Evolutionary conservation across 768 basidiomycete genomes (phyloP), one percentile per base, ranked within the genome.

Genomic region (Suillus subluteus): DNA sequence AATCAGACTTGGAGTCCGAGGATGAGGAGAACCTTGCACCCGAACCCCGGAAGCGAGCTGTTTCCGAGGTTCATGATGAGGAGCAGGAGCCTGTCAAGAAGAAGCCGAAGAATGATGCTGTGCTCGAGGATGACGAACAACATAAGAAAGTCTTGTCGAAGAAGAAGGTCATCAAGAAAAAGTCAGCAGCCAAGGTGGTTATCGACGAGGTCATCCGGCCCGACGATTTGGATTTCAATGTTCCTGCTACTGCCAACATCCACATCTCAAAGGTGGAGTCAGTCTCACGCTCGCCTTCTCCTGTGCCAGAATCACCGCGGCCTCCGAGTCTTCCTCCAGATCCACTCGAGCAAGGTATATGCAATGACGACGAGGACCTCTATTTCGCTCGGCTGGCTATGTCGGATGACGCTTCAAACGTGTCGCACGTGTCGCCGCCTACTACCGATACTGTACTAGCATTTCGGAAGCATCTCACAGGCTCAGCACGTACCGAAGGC

Each of bases 401-500:
- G 58, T 75, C 73, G 5, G 61, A 62, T 6, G 72, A 74, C 30
- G 72, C 77, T 18, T 69, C 67, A 5, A 73, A 73, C n/a, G 67
- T 72, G 26, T 62, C 70, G 68, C 66, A 72, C 67, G 44, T 70
- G 65, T 67, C 72, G 23, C 79, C 77, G 18, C 73, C 78, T 56
- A 77, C 79, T 7, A 74, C 81, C 12, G 83, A 84, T 50, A 72
- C 80, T 2, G 82, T 84, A 7, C 78, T 80, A 8, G 80, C 86
- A n/a, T 87, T 88, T 78, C 89, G 91, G 44, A 88, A 88, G 63
- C 95, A 97, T 74, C 70, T 87, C 59, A 91, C 92, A 1, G 96
- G 96, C 30, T 91, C 93, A 40, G 95, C 95, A 21, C 88, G 97
- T 18, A 95, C 96, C 1, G 94, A 98, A 76, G 97, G 98, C 4